Evolutionary conservation across 1,139 yeast genomes (phyloP).

Genomic region (Sugiyamaella neomexicana): DNA sequence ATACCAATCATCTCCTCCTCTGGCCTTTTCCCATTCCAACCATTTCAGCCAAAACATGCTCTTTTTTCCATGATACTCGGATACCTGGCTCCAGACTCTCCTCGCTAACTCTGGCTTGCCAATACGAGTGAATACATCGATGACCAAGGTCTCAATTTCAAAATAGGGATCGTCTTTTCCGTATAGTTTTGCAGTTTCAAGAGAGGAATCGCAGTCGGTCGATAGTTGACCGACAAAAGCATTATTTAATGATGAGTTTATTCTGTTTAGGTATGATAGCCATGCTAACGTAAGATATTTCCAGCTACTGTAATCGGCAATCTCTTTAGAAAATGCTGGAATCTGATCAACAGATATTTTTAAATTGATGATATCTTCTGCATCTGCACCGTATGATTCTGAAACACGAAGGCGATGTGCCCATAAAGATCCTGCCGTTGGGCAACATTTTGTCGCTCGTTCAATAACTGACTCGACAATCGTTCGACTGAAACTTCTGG

Average conservation of each 20-base stretch:
- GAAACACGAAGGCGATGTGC: constrained; percentile 30
- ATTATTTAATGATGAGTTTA: background rate
- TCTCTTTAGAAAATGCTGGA: constrained; percentile 5
- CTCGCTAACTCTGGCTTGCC: constrained; percentile 34
- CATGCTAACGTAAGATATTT: constrained; percentile 4
- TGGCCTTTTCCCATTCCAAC: constrained; percentile 44
- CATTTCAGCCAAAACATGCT: constrained; percentile 54
- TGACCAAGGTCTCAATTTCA: constrained; percentile 23
- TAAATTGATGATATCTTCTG: constrained; percentile 21
- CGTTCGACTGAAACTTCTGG: constrained; percentile 6
- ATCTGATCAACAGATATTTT: constrained; percentile 17
- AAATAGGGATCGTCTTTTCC: constrained; percentile 22
- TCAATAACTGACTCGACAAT: constrained; percentile 24
- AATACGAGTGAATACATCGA: constrained; percentile 9
- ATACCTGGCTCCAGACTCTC: constrained; percentile 37
- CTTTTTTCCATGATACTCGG: constrained; percentile 40
- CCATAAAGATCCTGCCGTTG: constrained; percentile 35
- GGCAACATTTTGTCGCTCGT: constrained; percentile 33
- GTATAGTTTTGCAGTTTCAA: background rate
- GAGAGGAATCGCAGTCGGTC: constrained; percentile 1
- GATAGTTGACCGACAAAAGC: constrained; percentile 2
- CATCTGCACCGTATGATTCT: constrained; percentile 21
- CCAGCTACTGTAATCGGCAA: constrained; percentile 16
- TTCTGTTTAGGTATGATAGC: constrained; percentile 13
- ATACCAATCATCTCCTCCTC: constrained; percentile 31